phyloP scores from a whole-genome alignment of 2,329 filamentous ascomycete species.

The Geosmithia putterillii region DNA sequence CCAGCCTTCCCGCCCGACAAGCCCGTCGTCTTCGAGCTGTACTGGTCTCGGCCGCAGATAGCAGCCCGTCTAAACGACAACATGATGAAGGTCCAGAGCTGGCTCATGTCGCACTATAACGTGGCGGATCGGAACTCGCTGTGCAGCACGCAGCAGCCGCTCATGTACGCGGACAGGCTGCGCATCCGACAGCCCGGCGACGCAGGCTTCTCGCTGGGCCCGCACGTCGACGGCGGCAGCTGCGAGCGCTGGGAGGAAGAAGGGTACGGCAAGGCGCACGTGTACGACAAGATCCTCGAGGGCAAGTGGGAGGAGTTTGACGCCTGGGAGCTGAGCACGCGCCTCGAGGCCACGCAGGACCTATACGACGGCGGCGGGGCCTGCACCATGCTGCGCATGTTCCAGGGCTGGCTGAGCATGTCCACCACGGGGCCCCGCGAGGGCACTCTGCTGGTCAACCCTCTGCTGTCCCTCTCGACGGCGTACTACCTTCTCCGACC shows the following conservation, averaged over 20 bases:
- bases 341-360: conserved; percentile 52
- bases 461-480: conserved; percentile 56
- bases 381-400: conserved; percentile 66
- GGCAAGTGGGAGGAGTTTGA: conserved; percentile 72
- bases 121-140: not conserved
- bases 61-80: conserved; percentile 55
- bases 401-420: conserved; percentile 65
- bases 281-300: conserved; percentile 61
- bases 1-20: conserved; percentile 47
- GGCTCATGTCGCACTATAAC: conserved; percentile 37
- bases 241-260: conserved; percentile 63
- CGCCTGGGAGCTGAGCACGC: conserved; percentile 57
- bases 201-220: conserved; percentile 56
- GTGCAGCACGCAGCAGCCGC: conserved; percentile 4
- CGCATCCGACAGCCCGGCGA: conserved; percentile 64
- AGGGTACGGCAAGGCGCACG: conserved; percentile 47
- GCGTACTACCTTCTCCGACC: conserved; percentile 66
- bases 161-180: conserved; percentile 55
- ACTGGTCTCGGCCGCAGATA: conserved; percentile 60
- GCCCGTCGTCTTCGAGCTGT: conserved; percentile 63
- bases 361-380: conserved; percentile 61
- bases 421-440: conserved; percentile 51
- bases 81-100: conserved; percentile 46
- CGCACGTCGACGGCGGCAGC: conserved; percentile 62
- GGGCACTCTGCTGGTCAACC: conserved; percentile 61